These are phyloP conservation scores for Thyridium curvatum DNA, from an alignment of 2,329 filamentous ascomycete genomes.

Conservation along the genomic window DNA sequence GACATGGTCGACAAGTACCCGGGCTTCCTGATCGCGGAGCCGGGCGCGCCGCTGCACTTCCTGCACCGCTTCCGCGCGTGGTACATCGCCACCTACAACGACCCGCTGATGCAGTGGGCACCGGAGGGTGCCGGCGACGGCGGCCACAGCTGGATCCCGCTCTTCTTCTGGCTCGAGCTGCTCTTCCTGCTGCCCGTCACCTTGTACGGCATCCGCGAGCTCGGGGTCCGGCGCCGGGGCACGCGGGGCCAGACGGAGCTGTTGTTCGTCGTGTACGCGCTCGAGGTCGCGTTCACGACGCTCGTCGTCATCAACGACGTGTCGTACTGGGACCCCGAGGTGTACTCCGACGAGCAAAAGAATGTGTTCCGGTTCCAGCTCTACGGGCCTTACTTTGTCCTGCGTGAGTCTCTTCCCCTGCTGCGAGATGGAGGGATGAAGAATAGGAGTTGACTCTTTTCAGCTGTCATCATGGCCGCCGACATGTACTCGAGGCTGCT, in stretches of 20 bases:
- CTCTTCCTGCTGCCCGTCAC: conserved; percentile 44
- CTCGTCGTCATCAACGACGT: conserved; percentile 45
- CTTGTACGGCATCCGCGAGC: conserved; percentile 36
- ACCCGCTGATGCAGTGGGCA: conserved; percentile 42
- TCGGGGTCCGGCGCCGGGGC: conserved; percentile 19
- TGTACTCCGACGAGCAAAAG: conserved; percentile 39
- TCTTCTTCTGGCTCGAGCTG: conserved; percentile 44
- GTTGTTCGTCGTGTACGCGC: conserved; percentile 42
- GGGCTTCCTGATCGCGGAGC: conserved; percentile 30
- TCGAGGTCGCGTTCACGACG: conserved; percentile 46
- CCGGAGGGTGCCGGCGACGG: conserved; percentile 17
- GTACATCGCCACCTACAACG: conserved; percentile 42
- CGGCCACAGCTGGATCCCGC: conserved; percentile 40
- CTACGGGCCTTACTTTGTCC: conserved; percentile 43
- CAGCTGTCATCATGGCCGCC: conserved; percentile 42
- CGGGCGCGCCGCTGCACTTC: conserved; percentile 39
- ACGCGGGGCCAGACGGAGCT: conserved; percentile 39
- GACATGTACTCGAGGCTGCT: conserved; percentile 51
- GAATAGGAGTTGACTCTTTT: neutral
- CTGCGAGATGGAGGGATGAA: neutral
- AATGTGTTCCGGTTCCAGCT: conserved; percentile 37
- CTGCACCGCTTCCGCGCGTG: conserved; percentile 36
- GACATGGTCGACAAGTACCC: conserved; percentile 51
- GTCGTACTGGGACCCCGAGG: conserved; percentile 37
- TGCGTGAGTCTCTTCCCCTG: conserved; percentile 39